Base-by-base conservation (phyloP, 2,329 filamentous ascomycete species). In the Monosporascus sp. region DNA sequence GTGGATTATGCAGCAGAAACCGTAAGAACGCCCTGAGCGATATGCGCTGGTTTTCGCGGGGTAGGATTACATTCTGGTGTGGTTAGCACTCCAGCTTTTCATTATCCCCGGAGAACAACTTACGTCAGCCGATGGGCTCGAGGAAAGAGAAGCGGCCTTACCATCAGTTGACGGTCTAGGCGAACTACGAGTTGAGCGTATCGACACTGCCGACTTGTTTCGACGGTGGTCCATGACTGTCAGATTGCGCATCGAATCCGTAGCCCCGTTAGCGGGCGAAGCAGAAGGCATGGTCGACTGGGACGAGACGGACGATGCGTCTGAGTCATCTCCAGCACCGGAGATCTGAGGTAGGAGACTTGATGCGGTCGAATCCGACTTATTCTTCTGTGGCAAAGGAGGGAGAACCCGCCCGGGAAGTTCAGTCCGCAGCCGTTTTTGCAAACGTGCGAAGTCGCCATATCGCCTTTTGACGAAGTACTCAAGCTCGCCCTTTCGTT, bases 11-110 rank as follows among this genome's bases (percentile, higher is more conserved):
- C 25, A 99, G 73, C 14, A 97, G 77, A 20, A 87, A 90, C 43
- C 94, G 83, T n/a, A 99, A 73, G 68, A 94, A 97, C 1, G 94
- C 92, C 51, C 94, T 83, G 5, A 99, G 77, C 2, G 93, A 97
- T 18, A 97, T 88, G 60, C 94, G 83, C 71, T 97, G 94, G 60
- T 85, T 88, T 73, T 99, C 94, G 41, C 94, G 83, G 74, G 88
- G 92, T 17, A 97, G 75, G 1, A 83, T 73, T 3, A 89, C 70
- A 22, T 77, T 75, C 67, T 85, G 53, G 43, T 37, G 14, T 24
- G 49, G 53, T 74, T 55, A 74, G 62, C 69, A 68, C 38, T 65
- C 58, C 31, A 63, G 58, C n/a, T 53, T 60, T 22, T 17, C 8
- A 18, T 14, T 6, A n/a, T 20, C 17, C 24, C 9, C 14, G 41